Evolutionary conservation across 306 rosid species (phyloP).

Genomic region (Macrotyloma uniflorum): DNA sequence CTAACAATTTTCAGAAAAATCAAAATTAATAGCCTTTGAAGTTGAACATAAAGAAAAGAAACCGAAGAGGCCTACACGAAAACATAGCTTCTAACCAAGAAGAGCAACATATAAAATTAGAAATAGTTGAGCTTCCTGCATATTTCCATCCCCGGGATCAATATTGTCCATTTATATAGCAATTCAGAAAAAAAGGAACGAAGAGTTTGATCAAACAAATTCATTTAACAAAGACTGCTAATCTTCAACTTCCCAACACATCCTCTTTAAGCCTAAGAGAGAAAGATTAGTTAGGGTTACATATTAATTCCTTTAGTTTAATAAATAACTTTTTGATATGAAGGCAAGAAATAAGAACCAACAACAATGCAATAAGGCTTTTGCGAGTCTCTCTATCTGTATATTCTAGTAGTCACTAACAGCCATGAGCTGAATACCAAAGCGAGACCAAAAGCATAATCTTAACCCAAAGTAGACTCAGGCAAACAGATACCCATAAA

Average conservation of each 20-base stretch:
- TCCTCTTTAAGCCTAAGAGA: not conserved
- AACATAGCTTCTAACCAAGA: slow-evolving; percentile 4
- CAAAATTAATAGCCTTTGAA: not conserved
- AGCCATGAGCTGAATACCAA: not conserved
- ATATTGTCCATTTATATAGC: not conserved
- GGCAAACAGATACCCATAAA: not conserved
- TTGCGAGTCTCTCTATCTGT: too few species aligned
- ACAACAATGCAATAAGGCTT: too few species aligned
- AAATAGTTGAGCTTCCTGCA: not conserved
- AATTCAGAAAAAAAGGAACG: not conserved
- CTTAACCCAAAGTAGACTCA: not conserved
- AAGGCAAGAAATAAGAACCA: not conserved
- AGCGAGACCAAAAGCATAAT: not conserved
- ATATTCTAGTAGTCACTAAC: not conserved
- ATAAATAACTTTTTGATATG: not conserved
- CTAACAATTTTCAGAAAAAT: not conserved
- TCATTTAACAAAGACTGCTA: not conserved
- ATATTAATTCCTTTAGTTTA: not conserved
- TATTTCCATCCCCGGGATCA: not conserved
- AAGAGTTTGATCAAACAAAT: not conserved
- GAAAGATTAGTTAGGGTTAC: not conserved
- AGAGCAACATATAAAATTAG: not conserved
- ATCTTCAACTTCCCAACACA: not conserved
- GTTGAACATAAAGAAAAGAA: not conserved
- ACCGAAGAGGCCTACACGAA: not conserved